phyloP scores from a whole-genome alignment of 257 asterid genomes.

The Fraxinus cuspidata region DNA sequence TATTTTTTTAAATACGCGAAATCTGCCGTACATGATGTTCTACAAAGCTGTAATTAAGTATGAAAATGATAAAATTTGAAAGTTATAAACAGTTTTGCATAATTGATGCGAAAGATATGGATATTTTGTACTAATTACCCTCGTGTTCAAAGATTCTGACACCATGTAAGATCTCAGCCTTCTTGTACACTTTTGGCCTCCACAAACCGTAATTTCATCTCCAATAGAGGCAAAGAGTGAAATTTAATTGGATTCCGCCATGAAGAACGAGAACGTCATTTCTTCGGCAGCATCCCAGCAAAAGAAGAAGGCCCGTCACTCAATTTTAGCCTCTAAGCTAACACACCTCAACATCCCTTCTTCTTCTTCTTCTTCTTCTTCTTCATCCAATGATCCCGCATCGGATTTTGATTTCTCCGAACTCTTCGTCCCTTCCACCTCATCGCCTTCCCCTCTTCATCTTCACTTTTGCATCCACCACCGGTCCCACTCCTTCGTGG shows the following conservation, averaged over 20 bases:
- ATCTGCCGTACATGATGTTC: too few relatives aligned
- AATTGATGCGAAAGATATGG: too few relatives aligned
- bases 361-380: slow-evolving; percentile 40
- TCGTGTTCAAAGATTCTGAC: too few relatives aligned
- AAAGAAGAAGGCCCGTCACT: slow-evolving; percentile 56
- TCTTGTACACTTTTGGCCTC: neutral
- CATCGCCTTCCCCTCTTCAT: slow-evolving; percentile 52
- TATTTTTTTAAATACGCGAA: too few relatives aligned
- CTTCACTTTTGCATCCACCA: slow-evolving; percentile 66
- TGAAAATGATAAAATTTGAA: too few relatives aligned
- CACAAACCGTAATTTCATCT: neutral
- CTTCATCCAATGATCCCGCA: slow-evolving; percentile 42
- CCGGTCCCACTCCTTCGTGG: slow-evolving; percentile 86
- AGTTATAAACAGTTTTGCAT: too few relatives aligned
- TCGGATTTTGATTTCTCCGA: slow-evolving; percentile 80
- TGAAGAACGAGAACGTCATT: slow-evolving; percentile 22
- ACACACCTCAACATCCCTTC: slow-evolving; percentile 73
- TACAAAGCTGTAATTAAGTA: too few relatives aligned
- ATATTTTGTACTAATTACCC: too few relatives aligned
- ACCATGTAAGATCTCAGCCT: slow-evolving; percentile 34
- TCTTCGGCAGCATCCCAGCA: slow-evolving; percentile 39
- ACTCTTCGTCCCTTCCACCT: slow-evolving; percentile 59
- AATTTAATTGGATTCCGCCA: slow-evolving; percentile 17
- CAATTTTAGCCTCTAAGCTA: slow-evolving; percentile 61
- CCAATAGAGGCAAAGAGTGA: neutral